These are phyloP conservation scores for Stagonosporopsis tanaceti DNA, from an alignment of 2,329 filamentous ascomycete genomes.

Conservation along the genomic window DNA sequence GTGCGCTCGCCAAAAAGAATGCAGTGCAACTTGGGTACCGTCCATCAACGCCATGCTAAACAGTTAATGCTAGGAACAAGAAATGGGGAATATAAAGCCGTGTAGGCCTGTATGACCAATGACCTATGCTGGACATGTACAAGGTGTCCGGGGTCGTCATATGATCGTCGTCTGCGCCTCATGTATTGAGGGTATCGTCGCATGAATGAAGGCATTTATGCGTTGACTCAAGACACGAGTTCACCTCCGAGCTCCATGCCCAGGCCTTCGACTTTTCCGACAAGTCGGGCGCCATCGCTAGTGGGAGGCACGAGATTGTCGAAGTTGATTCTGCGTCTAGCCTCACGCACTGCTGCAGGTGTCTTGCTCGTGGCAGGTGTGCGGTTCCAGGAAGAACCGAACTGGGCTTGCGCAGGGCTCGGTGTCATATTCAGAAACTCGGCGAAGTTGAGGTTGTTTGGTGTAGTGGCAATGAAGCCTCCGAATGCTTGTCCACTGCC, in stretches of 20 bases:
- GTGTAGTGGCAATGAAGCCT: slow-evolving; percentile 77
- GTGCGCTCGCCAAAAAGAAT: slow-evolving; percentile 2
- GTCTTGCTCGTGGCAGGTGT: slow-evolving; percentile 71
- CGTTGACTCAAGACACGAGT: slow-evolving; percentile 58
- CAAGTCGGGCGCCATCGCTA: slow-evolving; percentile 54
- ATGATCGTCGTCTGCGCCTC: slow-evolving; percentile 8
- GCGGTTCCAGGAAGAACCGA: slow-evolving; percentile 68
- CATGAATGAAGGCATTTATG: not conserved
- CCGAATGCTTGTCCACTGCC: slow-evolving; percentile 65
- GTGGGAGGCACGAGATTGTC: slow-evolving; percentile 72
- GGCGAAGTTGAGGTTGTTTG: slow-evolving; percentile 88
- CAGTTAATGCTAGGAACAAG: slow-evolving; percentile 4
- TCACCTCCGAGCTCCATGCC: slow-evolving; percentile 73
- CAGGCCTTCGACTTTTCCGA: slow-evolving; percentile 61
- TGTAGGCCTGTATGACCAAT: slow-evolving; percentile 5
- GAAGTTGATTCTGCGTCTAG: slow-evolving; percentile 82
- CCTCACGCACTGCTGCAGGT: slow-evolving; percentile 71
- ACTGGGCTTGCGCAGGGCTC: slow-evolving; percentile 79
- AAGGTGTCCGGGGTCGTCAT: slow-evolving; percentile 16
- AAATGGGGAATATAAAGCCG: slow-evolving; percentile 1
- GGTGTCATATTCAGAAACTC: slow-evolving; percentile 98
- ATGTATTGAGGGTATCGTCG: slow-evolving; percentile 6
- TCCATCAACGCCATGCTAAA: slow-evolving; percentile 22
- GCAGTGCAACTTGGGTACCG: slow-evolving; percentile 4
- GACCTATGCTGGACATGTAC: slow-evolving; percentile 7